Evolutionary conservation across 2,329 filamentous ascomycete genomes (phyloP).

Genomic region (Emmonsia crescens): DNA sequence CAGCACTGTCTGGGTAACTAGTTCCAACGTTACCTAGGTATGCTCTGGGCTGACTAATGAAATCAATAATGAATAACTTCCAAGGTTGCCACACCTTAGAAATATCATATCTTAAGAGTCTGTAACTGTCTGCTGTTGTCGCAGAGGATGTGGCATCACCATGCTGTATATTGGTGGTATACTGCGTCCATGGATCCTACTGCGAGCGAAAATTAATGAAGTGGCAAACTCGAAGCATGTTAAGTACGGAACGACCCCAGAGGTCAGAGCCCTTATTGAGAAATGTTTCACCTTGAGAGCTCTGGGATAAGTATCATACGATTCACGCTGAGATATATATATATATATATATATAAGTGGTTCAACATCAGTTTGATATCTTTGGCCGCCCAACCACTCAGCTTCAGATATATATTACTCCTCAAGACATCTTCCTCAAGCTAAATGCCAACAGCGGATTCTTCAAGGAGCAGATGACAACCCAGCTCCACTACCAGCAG

Average conservation of each 20-base stretch:
- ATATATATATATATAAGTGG: no score
- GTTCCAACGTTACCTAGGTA: no score
- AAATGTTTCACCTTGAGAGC: conserved; percentile 38
- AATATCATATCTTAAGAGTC: conserved; percentile 41
- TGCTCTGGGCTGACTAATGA: no score
- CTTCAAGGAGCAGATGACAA: conserved; percentile 39
- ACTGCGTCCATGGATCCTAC: background rate
- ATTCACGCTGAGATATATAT: conserved; percentile 40
- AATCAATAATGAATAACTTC: no score
- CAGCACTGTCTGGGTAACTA: no score
- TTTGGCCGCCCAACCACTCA: conserved; percentile 43
- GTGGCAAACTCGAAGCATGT: conserved; percentile 21
- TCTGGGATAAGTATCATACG: conserved; percentile 44
- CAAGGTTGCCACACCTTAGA: conserved; percentile 44
- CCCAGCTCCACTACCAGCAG: conserved; percentile 42
- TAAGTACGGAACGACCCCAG: conserved; percentile 45
- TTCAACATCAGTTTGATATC: conserved; percentile 44
- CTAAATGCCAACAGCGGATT: conserved; percentile 43
- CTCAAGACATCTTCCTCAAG: conserved; percentile 44
- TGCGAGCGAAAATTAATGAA: no score
- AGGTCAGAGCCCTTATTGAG: conserved; percentile 45
- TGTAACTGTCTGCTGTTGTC: conserved; percentile 42
- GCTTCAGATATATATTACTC: conserved; percentile 43
- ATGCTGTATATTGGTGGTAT: conserved; percentile 43
- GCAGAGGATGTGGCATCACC: conserved; percentile 38